These are phyloP conservation scores for Globisporangium viniferum DNA, from an alignment of 352 stramenopile genomes.

Conservation along the genomic window DNA sequence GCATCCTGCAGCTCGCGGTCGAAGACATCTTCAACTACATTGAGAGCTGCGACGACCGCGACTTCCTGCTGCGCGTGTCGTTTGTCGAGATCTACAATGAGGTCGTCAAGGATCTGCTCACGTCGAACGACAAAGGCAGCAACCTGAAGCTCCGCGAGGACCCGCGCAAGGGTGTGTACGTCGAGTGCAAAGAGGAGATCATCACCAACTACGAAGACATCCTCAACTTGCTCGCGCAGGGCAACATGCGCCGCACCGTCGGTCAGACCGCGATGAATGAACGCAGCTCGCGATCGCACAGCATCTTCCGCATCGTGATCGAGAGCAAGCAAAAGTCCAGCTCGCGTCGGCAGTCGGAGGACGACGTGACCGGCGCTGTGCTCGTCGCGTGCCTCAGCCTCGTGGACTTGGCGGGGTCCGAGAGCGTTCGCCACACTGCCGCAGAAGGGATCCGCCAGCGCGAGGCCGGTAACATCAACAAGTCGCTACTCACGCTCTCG, in stretches of 20 bases:
- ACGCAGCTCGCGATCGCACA: conserved; percentile 74
- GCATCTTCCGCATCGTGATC: conserved; percentile 80
- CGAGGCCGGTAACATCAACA: conserved; percentile 97
- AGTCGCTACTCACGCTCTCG: conserved; percentile 94
- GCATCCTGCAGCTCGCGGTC: conserved; percentile 91
- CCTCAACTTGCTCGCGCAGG: conserved; percentile 53
- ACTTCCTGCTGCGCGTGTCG: conserved; percentile 96
- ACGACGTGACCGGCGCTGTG: conserved; percentile 78
- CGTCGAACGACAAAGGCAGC: conserved; percentile 32
- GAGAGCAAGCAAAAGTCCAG: conserved; percentile 71
- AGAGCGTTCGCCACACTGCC: conserved; percentile 95
- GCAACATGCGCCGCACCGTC: conserved; percentile 61
- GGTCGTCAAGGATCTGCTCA: conserved; percentile 95
- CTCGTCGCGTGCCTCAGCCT: conserved; percentile 95
- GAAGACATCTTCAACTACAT: conserved; percentile 93
- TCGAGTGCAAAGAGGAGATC: conserved; percentile 94
- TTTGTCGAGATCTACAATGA: conserved; percentile 99
- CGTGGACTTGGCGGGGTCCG: conserved; percentile 97
- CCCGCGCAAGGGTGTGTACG: conserved; percentile 94
- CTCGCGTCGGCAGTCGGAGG: conserved; percentile 50
- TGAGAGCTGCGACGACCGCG: conserved; percentile 72
- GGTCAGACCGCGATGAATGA: conserved; percentile 82
- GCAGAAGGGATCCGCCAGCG: conserved; percentile 93
- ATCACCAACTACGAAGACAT: conserved; percentile 83
- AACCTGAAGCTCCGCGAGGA: conserved; percentile 92